Percentiles rank a stretch among this genome's conserved stretches.
These are phyloP conservation scores for Ophiostoma novo-ulmi DNA, from an alignment of 2,329 filamentous ascomycete genomes.

Conservation along the genomic window DNA sequence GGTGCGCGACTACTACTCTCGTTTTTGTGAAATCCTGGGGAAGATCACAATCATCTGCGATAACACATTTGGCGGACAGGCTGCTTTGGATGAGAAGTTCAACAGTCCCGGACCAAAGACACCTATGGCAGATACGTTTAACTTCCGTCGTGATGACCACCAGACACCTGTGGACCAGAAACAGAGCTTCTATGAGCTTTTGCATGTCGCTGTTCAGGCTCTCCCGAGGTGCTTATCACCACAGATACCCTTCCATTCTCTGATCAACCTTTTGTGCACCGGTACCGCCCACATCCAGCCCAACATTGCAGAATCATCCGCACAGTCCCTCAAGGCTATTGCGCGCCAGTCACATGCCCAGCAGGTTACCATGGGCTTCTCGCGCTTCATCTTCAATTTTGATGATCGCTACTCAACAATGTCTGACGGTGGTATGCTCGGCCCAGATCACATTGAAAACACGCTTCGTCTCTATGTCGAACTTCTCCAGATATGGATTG, in stretches of 20 bases:
- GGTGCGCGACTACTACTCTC: slow-evolving; percentile 77
- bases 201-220: slow-evolving; percentile 93
- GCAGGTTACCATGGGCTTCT: slow-evolving; percentile 93
- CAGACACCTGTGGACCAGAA: slow-evolving; percentile 71
- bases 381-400: slow-evolving; percentile 97
- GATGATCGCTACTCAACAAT: slow-evolving; percentile 96
- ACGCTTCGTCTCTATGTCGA: slow-evolving; percentile 91
- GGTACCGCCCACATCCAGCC: slow-evolving; percentile 92
- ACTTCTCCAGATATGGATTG: slow-evolving; percentile 92
- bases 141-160: slow-evolving; percentile 80
- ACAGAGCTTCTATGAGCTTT: slow-evolving; percentile 89
- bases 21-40: slow-evolving; percentile 90
- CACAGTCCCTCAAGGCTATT: slow-evolving; percentile 90
- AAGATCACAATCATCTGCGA: slow-evolving; percentile 96
- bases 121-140: slow-evolving; percentile 89
- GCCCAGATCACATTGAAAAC: slow-evolving; percentile 88
- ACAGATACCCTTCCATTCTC: slow-evolving; percentile 84
- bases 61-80: slow-evolving; percentile 94
- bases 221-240: slow-evolving; percentile 87
- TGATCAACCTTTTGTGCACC: slow-evolving; percentile 93
- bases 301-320: slow-evolving; percentile 87
- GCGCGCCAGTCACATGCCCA: slow-evolving; percentile 89
- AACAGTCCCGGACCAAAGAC: slow-evolving; percentile 83
- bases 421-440: slow-evolving; percentile 95
- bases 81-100: slow-evolving; percentile 92